Percentiles rank a stretch among this genome's conserved stretches.
Evolutionary conservation across 345 rosid genomes (phyloP).

Genomic region (Bretschneidera sinensis): DNA sequence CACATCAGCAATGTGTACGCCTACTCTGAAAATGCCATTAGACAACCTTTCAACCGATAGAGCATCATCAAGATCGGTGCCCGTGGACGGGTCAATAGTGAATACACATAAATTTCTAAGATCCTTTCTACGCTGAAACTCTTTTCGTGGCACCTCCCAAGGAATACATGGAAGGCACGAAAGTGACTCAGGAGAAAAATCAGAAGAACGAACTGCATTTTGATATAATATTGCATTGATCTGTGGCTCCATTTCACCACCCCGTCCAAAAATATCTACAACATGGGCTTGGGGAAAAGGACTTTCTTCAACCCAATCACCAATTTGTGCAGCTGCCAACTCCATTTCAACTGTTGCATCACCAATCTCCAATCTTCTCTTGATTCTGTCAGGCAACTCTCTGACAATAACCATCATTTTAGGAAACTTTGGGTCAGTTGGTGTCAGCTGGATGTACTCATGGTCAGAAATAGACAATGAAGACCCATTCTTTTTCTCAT

Average conservation of each 20-base stretch:
- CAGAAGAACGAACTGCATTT: constrained; percentile 57
- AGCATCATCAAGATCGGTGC: constrained; percentile 91
- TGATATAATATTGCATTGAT: constrained; percentile 65
- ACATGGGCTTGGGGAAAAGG: constrained; percentile 51
- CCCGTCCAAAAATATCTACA: constrained; percentile 58
- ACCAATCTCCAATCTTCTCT: constrained; percentile 54
- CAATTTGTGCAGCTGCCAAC: constrained; percentile 67
- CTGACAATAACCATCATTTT: constrained; percentile 52
- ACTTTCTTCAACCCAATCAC: constrained; percentile 65
- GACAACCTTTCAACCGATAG: constrained; percentile 65
- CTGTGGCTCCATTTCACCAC: constrained; percentile 60
- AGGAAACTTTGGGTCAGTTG: constrained; percentile 68
- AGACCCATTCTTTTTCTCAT: constrained; percentile 34
- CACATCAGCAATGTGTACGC: constrained; percentile 89
- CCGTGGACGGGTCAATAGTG: constrained; percentile 71
- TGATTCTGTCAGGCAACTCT: constrained; percentile 55
- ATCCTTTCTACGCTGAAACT: constrained; percentile 54
- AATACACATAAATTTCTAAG: constrained; percentile 67
- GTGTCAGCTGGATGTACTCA: constrained; percentile 50
- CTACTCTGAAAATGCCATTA: constrained; percentile 56
- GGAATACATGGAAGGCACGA: constrained; percentile 59
- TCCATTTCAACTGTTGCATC: constrained; percentile 65
- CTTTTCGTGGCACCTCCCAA: constrained; percentile 75
- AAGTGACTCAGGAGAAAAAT: constrained; percentile 53
- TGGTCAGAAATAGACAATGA: constrained; percentile 26